Base-by-base conservation (phyloP, 23 red algal species). In the Chondrus crispus region DNA sequence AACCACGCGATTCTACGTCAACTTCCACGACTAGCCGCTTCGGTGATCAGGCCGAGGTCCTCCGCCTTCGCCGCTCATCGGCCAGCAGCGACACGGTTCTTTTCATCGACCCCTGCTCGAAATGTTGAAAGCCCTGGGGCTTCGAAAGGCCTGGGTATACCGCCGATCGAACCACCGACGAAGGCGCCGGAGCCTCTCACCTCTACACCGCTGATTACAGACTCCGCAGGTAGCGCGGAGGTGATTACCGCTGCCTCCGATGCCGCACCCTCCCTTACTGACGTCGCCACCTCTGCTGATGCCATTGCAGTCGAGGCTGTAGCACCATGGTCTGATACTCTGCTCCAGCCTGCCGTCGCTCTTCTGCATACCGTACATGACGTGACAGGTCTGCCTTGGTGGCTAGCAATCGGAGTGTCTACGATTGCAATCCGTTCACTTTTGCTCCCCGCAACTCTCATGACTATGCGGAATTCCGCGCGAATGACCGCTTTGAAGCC, bases 361-460 rank as follows among this genome's bases (percentile, higher is more conserved):
- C 43, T 81, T 36, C 57, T 94, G 39, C 50, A 86, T 39, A 44
- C 62, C 50, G 69, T 91, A 19, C 96, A 98, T 74, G 88, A 87
- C 33, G 64, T 62, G 37, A 89, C 96, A 1, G 89, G 87, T 8
- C 62, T 98, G 35, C 96, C 96, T 2, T 98, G 96, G 96, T 98
- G 89, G 87, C 6, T 81, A 2, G 78, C 94, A n/a, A 93, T 98
- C 54, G 93, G 66, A 22, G 48, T 81, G 12, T 62, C 80, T 16
- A 98, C 96, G 5, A 9, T 95, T 71, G 60, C 42, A 19, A 88
- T 95, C 54, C 93, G 96, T 4, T 58, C 88, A 12, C 11, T 91
- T 18, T 35, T 98, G 37, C 53, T 98, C 4, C 96, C 96, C 13
- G 62, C 93, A 20, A 95, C 76, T 53, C 22, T 98, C 53, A 72